phyloP scores from a whole-genome alignment of 164 flowering plant genomes.

The Taxillus chinensis region DNA sequence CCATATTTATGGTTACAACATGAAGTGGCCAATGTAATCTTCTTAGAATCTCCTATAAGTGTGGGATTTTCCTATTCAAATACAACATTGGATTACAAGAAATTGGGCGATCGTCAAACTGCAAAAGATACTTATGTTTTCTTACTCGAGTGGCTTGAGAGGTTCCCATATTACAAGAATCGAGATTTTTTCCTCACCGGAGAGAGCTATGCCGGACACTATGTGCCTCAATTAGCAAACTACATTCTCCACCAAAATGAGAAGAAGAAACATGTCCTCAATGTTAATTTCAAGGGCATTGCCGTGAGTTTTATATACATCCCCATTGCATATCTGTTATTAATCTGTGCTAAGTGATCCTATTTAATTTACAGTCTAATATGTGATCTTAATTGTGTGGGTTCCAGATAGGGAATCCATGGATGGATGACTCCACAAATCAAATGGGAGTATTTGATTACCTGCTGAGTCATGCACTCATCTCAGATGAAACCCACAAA shows the following conservation, averaged over 20 bases:
- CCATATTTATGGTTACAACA: no score
- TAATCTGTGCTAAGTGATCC: no score
- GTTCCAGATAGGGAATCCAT: conserved; percentile 40
- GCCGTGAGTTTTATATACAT: conserved; percentile 1
- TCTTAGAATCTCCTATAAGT: conserved; percentile 24
- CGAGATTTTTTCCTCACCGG: conserved; percentile 20
- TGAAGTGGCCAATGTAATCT: conserved; percentile 21
- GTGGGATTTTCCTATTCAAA: conserved; percentile 28
- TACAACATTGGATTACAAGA: conserved; percentile 10
- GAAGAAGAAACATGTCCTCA: conserved; percentile 1
- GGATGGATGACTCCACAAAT: conserved; percentile 19
- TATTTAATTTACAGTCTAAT: no score
- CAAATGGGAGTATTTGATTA: conserved; percentile 21
- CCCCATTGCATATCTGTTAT: neutral
- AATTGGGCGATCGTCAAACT: conserved; percentile 14
- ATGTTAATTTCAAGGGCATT: conserved; percentile 24
- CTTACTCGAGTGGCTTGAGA: conserved; percentile 16
- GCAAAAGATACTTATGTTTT: conserved; percentile 14
- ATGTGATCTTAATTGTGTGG: neutral
- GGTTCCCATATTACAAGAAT: conserved; percentile 18
- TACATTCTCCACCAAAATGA: conserved; percentile 11
- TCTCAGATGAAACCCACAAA: conserved; percentile 26
- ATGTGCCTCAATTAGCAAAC: conserved; percentile 22
- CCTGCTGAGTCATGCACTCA: conserved; percentile 31
- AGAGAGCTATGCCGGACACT: conserved; percentile 24